Base-by-base conservation (phyloP, 2,329 filamentous ascomycete species). In the Parastagonospora avenae region DNA sequence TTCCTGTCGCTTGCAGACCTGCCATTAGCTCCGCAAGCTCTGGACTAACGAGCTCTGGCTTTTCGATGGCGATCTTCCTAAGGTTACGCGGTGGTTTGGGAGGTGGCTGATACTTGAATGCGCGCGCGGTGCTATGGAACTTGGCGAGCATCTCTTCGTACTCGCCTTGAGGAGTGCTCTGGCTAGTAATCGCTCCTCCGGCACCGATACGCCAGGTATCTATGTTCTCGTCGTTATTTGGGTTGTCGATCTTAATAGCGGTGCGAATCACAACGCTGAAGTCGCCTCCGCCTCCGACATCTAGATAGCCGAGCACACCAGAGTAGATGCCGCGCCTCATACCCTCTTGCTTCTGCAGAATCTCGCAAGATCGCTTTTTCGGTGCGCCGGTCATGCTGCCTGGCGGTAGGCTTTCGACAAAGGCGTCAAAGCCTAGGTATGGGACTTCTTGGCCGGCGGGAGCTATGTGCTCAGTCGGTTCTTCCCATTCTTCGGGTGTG, bases 371-470 rank as follows among this genome's bases (percentile, higher is more conserved):
- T 41, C 93, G 84, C 75, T 93, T 92, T 79, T 97, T 97, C 0
- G 93, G 94, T 0, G 93, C 93, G 6, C 94, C 94, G 2, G 93
- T 97, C 94, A 97, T 97, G 64, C 89, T 93, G 0, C 94, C 93
- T 0, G 94, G 92, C 0, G 94, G 93, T 1, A 97, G 80, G 41
- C 87, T 89, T 6, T 86, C 82, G 0, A 88, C 84, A 0, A 97
- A 82, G 4, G 93, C 88, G 52, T 93, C 88, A 31, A 94, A 78
- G 1, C 89, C 90, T 0, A 85, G 85, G 51, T 62, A 59, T 59
- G 38, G 65, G 10, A 55, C 46, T 2, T 57, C 44, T 12, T 60
- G 44, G 2, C 57, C 50, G 6, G 37, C 8, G 4, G 45, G 43
- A 1, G 52, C 50, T 57, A 56, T 7, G 62, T 54, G 37, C 29